Base-by-base conservation (phyloP, 176 grass and related monocot species). In the Oryza rufipogon region DNA sequence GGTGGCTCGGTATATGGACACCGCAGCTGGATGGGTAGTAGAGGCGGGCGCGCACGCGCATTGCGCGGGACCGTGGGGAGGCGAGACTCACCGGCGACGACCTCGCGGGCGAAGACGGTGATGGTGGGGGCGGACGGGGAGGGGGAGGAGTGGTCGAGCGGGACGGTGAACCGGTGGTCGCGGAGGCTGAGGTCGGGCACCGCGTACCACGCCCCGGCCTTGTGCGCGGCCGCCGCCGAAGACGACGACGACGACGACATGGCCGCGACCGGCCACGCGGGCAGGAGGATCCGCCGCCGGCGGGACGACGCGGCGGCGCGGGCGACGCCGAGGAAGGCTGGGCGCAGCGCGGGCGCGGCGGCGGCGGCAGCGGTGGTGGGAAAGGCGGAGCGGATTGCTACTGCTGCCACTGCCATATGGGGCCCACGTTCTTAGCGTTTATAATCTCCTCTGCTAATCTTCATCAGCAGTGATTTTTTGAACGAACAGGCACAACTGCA, bases 81-180 rank as follows among this genome's bases (percentile, higher is more conserved):
- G 67, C 1, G 64, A 70, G 56, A 82, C 58, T 82, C 80, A 93
- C 96, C 91, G 36, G 80, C 91, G 65, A 95, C 93, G 71, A 95
- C 89, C 87, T 98, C 96, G 19, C 96, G 92, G 42, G 83, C 93
- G 81, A 95, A 98, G 26, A 98, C 93, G 77, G 91, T 81, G 93
- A 98, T 95, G 20, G 44, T 58, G 5, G 52, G 14, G 54, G 32
- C 22, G 61, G 74, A 71, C 10, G 78, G 48, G 42, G 48, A 58
- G 14, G 85, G 2, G 22, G 66, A 65, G 75, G 87, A 88, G 83
- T 98, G 87, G 66, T 98, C 96, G 61, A 95, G 93, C 33, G 96
- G 96, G 47, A 98, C 93, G 41, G 78, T 33, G 71, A 98, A 96
- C 17, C 93, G 89, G 82, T 98, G 93, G n/a, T 96, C 96, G 3